Percentiles rank a stretch among this genome's conserved stretches.
These are phyloP conservation scores for Cryphonectria parasitica DNA, from an alignment of 2,329 filamentous ascomycete species.

Conservation along the genomic window DNA sequence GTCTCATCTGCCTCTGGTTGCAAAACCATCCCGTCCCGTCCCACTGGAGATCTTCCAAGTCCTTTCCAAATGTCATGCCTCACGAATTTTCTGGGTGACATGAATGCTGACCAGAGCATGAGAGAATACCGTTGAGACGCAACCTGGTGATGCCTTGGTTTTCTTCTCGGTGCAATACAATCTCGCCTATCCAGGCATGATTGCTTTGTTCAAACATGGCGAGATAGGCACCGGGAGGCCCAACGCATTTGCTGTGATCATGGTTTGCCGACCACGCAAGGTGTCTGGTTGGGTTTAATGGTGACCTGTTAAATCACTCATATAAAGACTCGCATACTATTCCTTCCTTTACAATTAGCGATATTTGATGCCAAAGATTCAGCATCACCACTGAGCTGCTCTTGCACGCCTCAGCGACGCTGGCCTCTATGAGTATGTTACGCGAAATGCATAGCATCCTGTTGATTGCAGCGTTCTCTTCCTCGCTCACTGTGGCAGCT, in stretches of 20 bases:
- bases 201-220: not conserved
- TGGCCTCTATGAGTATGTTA: not conserved
- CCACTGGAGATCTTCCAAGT: not conserved
- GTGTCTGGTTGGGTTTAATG: not conserved
- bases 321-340: not conserved
- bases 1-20: not conserved
- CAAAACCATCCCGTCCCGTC: not conserved
- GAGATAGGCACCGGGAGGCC: not conserved
- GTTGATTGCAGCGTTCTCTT: not conserved
- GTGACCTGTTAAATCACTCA: not conserved
- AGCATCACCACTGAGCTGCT: not conserved
- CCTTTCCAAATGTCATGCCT: too few species aligned
- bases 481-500: not conserved
- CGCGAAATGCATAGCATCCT: not conserved
- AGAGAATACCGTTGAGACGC: not conserved
- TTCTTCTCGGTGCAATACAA: not conserved
- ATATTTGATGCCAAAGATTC: not conserved
- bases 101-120: not conserved
- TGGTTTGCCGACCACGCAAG: not conserved
- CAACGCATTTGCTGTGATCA: not conserved
- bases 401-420: not conserved
- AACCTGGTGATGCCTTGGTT: not conserved
- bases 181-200: not conserved
- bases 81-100: not conserved
- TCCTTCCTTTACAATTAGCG: not conserved